Percentiles rank a stretch among this genome's conserved stretches.
Evolutionary conservation across 805 yeast genomes (phyloP).

Genomic region (Metschnikowia cubensis): DNA sequence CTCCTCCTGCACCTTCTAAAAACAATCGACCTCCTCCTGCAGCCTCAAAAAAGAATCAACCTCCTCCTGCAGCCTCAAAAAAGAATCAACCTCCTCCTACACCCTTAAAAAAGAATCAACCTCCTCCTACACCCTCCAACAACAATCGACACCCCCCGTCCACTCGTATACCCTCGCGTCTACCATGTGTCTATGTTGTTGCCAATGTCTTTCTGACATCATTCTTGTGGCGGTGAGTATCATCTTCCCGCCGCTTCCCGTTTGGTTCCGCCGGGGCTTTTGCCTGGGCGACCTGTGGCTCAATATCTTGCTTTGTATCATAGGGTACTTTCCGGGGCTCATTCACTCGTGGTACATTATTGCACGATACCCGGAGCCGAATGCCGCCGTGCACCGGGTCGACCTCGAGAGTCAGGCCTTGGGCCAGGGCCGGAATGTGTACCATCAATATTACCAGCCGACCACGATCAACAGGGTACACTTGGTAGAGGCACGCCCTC

Average conservation of each 20-base stretch:
- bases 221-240: conserved; percentile 56
- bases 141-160: too few relatives aligned
- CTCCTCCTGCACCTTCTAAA: too few relatives aligned
- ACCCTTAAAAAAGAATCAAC: too few relatives aligned
- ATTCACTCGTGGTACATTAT: conserved; percentile 49
- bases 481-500: conserved; percentile 9
- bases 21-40: too few relatives aligned
- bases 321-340: conserved; percentile 51
- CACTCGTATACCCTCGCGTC: too few relatives aligned
- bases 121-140: too few relatives aligned
- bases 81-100: too few relatives aligned
- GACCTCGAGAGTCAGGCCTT: conserved; percentile 39
- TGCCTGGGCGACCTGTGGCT: conserved; percentile 50
- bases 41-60: too few relatives aligned
- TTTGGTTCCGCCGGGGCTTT: conserved; percentile 59
- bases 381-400: conserved; percentile 8
- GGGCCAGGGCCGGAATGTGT: conserved; percentile 17
- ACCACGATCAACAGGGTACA: conserved; percentile 6
- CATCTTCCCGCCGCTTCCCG: conserved; percentile 73
- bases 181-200: conserved; percentile 17
- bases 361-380: conserved; percentile 39
- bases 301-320: conserved; percentile 38
- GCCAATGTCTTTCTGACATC: conserved; percentile 45
- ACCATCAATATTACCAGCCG: conserved; percentile 13
- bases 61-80: too few relatives aligned